These are phyloP conservation scores for Amanita molliuscula DNA, from an alignment of 768 basidiomycete genomes.

Conservation along the genomic window DNA sequence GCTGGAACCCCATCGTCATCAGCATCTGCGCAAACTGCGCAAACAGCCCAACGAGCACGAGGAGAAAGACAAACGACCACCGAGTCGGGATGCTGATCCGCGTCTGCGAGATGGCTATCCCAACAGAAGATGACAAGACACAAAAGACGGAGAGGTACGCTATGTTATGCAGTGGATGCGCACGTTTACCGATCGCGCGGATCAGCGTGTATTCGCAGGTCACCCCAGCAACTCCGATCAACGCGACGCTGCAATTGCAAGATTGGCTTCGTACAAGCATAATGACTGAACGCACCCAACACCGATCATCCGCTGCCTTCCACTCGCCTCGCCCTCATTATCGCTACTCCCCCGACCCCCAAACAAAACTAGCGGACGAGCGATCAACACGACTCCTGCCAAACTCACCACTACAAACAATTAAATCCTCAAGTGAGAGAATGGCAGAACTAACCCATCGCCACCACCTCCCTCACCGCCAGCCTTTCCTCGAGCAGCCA, in stretches of 20 bases:
- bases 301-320: conserved; percentile 40
- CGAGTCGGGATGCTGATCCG: conserved; percentile 34
- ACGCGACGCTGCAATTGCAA: conserved; percentile 32
- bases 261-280: not conserved
- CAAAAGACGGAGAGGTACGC: conserved; percentile 55
- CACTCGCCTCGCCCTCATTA: conserved; percentile 15
- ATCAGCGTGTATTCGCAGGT: conserved; percentile 58
- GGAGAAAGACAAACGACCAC: conserved; percentile 31
- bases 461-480: conserved; percentile 42
- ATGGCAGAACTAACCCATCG: conserved; percentile 20
- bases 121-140: conserved; percentile 25
- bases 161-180: conserved; percentile 66
- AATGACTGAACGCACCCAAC: conserved; percentile 33
- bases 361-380: conserved; percentile 69
- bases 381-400: conserved; percentile 71
- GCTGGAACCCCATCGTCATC: conserved; percentile 36
- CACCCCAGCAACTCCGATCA: conserved; percentile 56
- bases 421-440: not conserved
- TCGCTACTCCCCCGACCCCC: conserved; percentile 19
- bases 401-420: conserved; percentile 47
- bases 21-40: conserved; percentile 42
- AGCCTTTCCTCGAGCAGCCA: conserved; percentile 54
- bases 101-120: conserved; percentile 30
- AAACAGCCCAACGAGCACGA: conserved; percentile 46
- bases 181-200: conserved; percentile 65